Conservation (phyloP, 768 basidiomycete species). For the Vararia minispora region DNA sequence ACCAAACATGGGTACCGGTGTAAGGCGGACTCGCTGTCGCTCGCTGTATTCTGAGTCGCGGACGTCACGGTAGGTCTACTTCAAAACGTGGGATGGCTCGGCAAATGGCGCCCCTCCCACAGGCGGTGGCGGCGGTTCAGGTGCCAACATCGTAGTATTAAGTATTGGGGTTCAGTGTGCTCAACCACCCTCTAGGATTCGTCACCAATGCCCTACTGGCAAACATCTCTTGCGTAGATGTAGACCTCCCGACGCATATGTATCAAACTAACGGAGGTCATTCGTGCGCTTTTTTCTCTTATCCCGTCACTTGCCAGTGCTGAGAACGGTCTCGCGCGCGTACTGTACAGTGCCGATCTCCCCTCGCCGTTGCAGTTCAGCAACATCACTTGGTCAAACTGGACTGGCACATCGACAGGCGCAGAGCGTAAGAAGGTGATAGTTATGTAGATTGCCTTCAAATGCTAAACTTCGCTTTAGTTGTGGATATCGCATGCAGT, state of each 20-base stretch:
- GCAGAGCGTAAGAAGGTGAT: constrained; percentile 24
- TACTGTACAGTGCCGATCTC: constrained; percentile 29
- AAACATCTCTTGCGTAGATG: constrained; percentile 35
- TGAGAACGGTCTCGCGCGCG: background rate
- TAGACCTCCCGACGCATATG: constrained; percentile 34
- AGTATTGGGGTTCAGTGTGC: background rate
- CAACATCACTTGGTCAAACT: constrained; percentile 33
- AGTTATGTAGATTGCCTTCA: too few species aligned
- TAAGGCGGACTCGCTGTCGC: constrained; percentile 15
- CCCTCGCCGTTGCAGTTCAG: constrained; percentile 38
- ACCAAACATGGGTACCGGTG: constrained; percentile 45
- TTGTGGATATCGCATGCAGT: too few species aligned
- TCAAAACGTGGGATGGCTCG: constrained; percentile 44
- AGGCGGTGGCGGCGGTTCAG: constrained; percentile 43
- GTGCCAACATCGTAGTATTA: constrained; percentile 24
- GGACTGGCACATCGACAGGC: constrained; percentile 34
- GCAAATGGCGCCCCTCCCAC: constrained; percentile 42
- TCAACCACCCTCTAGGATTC: constrained; percentile 21
- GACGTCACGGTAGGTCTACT: constrained; percentile 31
- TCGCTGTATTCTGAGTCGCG: background rate
- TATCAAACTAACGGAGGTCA: constrained; percentile 42
- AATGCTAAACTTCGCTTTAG: too few species aligned
- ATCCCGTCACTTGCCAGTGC: background rate
- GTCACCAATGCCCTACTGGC: constrained; percentile 33
- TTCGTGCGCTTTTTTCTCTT: constrained; percentile 26